Conservation (phyloP, 202 grass and related monocot genomes). For the Musa balbisiana region DNA sequence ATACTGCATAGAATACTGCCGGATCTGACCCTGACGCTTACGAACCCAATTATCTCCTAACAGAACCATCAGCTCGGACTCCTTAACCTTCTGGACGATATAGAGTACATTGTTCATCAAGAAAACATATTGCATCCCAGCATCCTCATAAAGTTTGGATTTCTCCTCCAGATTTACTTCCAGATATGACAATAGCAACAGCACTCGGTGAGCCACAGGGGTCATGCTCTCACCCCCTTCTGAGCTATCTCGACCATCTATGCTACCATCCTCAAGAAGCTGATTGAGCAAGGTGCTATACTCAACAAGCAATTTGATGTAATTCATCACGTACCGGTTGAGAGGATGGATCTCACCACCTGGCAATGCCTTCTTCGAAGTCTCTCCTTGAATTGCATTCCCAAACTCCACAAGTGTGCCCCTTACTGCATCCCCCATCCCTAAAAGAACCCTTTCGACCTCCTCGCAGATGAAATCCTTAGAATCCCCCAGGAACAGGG, state of each 20-base stretch:
- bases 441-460: constrained; percentile 18
- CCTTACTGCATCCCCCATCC: constrained; percentile 32
- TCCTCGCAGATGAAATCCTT: constrained; percentile 38
- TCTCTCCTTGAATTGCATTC: constrained; percentile 35
- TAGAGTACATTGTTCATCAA: constrained; percentile 80
- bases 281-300: constrained; percentile 34
- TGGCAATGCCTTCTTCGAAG: constrained; percentile 31
- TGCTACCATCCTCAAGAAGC: constrained; percentile 23
- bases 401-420: constrained; percentile 42
- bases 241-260: background rate
- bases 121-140: constrained; percentile 57
- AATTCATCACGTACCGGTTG: constrained; percentile 66
- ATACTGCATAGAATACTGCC: constrained; percentile 48
- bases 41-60: constrained; percentile 65
- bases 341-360: constrained; percentile 64
- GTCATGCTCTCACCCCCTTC: constrained; percentile 17
- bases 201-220: constrained; percentile 36
- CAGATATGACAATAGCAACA: constrained; percentile 39
- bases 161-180: constrained; percentile 51
- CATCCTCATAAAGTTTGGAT: constrained; percentile 53
- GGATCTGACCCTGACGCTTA: constrained; percentile 37
- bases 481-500: constrained; percentile 31
- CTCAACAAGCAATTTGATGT: constrained; percentile 50
- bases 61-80: constrained; percentile 29
- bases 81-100: constrained; percentile 54